Evolutionary conservation across 2,329 filamentous ascomycete genomes (phyloP), one percentile per base, ranked within the genome.

Genomic region (Aspergillus uvarum): DNA sequence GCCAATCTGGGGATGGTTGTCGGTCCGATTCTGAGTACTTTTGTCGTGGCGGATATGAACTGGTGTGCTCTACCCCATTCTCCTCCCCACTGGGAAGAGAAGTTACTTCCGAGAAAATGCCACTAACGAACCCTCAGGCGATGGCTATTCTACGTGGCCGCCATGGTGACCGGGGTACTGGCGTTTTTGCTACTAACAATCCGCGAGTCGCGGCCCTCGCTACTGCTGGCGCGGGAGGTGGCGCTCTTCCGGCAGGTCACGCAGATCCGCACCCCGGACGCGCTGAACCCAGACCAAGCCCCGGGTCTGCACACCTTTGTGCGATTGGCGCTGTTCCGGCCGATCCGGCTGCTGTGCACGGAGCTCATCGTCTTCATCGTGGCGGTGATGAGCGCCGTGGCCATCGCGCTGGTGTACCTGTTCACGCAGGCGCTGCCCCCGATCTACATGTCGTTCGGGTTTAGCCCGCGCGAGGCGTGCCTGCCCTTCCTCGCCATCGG

Each of bases 361-460:
- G 80, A 83, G 55, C 80, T 81, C 0, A 77, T 83, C 44, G 76
- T 83, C 29, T 74, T 78, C 42, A 68, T 76, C 44, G 72, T 79
- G 11, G 72, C 80, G 0, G 68, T 79, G 22, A 78, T 82, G 63
- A 77, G 74, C 8, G 77, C 77, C 8, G 68, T 77, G 16, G 75
- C 76, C 6, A 80, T 78, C 63, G 79, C 75, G 0, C 69, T 82
- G n/a, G 77, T 82, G 26, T 83, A 82, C 61, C 75, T 82, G 3
- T 61, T 59, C 48, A 61, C 59, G 0, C 2, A 66, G 54, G 64
- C 65, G 2, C 42, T 66, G 1, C 68, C 71, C 1, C 61, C 70
- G 0, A 72, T 81, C 3, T 82, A 79, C 65, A 51, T 65, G 21
- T 66, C 68, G 4, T 62, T 76, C 50, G 69, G 70, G 3, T 71